Percentiles rank a stretch among this genome's conserved stretches.
Evolutionary conservation across 495 filamentous ascomycete genomes (phyloP).

Genomic region (Hypoxylon trugodes): DNA sequence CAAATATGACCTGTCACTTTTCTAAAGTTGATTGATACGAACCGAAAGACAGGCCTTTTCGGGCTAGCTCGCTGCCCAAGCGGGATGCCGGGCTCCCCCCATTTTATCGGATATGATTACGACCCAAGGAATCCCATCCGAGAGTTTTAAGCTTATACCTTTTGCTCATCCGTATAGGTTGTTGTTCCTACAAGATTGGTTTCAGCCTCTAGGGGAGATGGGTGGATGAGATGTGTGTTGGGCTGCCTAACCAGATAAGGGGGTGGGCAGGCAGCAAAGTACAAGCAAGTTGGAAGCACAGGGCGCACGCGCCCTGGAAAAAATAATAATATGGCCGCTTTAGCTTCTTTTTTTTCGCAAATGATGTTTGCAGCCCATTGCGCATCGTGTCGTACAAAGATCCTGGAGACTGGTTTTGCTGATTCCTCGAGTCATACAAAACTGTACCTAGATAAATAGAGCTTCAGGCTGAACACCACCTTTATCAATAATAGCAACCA

Average conservation of each 20-base stretch:
- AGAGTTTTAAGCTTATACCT: constrained; percentile 39
- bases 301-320: constrained; percentile 20
- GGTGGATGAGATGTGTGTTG: too few species aligned
- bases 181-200: constrained; percentile 35
- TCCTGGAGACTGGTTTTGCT: constrained; percentile 18
- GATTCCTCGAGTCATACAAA: constrained; percentile 17
- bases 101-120: constrained; percentile 37
- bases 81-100: constrained; percentile 29
- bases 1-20: constrained; percentile 41
- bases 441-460: too few species aligned
- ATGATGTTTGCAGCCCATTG: constrained; percentile 21
- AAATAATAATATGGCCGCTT: constrained; percentile 14
- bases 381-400: constrained; percentile 25
- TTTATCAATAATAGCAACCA: neutral
- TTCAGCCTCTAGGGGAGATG: constrained; percentile 33
- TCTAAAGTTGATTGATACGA: constrained; percentile 20
- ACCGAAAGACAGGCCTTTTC: constrained; percentile 30
- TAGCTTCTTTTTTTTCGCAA: too few species aligned
- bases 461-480: constrained; percentile 23
- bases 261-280: constrained; percentile 15
- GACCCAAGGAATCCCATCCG: constrained; percentile 34
- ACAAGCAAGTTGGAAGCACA: too few species aligned
- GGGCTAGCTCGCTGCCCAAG: constrained; percentile 37
- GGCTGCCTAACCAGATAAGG: constrained; percentile 25
- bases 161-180: too few species aligned